Conservation (phyloP, 1,284 basidiomycete genomes). For the Irpex sp. region DNA sequence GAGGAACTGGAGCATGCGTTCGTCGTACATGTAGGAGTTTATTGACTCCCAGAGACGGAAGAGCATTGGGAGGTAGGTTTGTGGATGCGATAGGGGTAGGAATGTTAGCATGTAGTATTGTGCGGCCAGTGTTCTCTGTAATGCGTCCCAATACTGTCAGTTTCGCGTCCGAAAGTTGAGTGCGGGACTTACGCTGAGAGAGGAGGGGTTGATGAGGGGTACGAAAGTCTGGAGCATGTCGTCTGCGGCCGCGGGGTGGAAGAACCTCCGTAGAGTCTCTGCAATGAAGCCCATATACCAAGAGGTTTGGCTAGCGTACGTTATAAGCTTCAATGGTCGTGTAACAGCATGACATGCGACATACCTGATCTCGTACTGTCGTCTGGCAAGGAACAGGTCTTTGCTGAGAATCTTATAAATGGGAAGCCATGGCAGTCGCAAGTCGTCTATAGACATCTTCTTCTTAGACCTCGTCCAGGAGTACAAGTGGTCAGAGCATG, state of each 20-base stretch:
- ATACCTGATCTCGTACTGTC: conserved; percentile 79
- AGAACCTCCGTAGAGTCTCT: conserved; percentile 82
- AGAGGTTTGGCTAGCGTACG: conserved; percentile 58
- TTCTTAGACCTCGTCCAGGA: conserved; percentile 64
- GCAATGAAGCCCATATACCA: conserved; percentile 86
- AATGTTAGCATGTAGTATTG: conserved; percentile 84
- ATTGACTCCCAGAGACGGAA: conserved; percentile 82
- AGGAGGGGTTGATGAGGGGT: conserved; percentile 72
- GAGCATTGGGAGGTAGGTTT: conserved; percentile 77
- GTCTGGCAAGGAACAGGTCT: conserved; percentile 81
- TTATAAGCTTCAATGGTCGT: neutral
- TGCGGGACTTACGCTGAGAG: conserved; percentile 57
- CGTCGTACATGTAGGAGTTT: conserved; percentile 83
- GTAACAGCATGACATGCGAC: conserved; percentile 22
- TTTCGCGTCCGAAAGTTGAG: neutral
- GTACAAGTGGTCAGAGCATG: conserved; percentile 56
- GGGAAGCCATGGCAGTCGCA: conserved; percentile 87
- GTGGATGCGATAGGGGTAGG: conserved; percentile 74
- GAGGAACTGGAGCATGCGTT: conserved; percentile 75
- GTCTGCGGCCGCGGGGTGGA: conserved; percentile 83
- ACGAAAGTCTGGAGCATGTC: conserved; percentile 87
- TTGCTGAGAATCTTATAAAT: conserved; percentile 78
- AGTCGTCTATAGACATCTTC: conserved; percentile 74
- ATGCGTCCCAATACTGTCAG: conserved; percentile 10
- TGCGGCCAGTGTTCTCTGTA: conserved; percentile 68